phyloP scores from a whole-genome alignment of 2,329 filamentous ascomycete species.

The Emmonsiellopsis sp. region DNA sequence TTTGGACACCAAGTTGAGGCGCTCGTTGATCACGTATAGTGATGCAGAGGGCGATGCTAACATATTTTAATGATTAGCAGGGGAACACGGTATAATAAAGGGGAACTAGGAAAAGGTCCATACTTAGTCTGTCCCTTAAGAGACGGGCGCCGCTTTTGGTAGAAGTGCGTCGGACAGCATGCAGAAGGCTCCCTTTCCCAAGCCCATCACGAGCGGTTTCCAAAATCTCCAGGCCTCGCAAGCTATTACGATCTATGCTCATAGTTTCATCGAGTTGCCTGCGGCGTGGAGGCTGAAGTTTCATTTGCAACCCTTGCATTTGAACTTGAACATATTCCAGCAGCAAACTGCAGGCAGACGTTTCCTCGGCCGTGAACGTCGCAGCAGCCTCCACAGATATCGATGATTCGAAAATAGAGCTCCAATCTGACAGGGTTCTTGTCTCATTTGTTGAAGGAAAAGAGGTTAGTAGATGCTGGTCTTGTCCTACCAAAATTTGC shows the following conservation, averaged over 20 bases:
- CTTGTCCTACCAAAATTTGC: slow-evolving; percentile 60
- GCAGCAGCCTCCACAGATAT: slow-evolving; percentile 45
- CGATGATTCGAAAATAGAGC: slow-evolving; percentile 64
- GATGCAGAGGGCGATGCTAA: slow-evolving; percentile 77
- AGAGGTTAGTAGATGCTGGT: slow-evolving; percentile 62
- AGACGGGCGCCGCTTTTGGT: slow-evolving; percentile 85
- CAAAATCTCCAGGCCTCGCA: slow-evolving; percentile 81
- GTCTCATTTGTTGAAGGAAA: slow-evolving; percentile 41
- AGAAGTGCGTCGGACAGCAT: slow-evolving; percentile 79
- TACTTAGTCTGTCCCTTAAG: slow-evolving; percentile 73
- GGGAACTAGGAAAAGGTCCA: slow-evolving; percentile 14
- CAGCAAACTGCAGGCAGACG: slow-evolving; percentile 68
- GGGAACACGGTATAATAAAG: background rate
- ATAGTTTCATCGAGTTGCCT: slow-evolving; percentile 68
- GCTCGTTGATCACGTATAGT: slow-evolving; percentile 62
- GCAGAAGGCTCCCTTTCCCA: slow-evolving; percentile 74
- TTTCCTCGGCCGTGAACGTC: slow-evolving; percentile 58
- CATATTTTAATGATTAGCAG: slow-evolving; percentile 10
- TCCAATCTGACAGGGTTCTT: slow-evolving; percentile 56
- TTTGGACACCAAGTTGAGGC: slow-evolving; percentile 71
- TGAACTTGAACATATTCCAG: slow-evolving; percentile 75
- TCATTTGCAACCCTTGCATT: slow-evolving; percentile 66
- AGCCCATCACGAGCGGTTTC: slow-evolving; percentile 72
- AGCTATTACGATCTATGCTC: slow-evolving; percentile 83
- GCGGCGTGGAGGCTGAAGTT: slow-evolving; percentile 71